Base-by-base conservation (phyloP, 2,329 filamentous ascomycete species). In the Alternaria solani region DNA sequence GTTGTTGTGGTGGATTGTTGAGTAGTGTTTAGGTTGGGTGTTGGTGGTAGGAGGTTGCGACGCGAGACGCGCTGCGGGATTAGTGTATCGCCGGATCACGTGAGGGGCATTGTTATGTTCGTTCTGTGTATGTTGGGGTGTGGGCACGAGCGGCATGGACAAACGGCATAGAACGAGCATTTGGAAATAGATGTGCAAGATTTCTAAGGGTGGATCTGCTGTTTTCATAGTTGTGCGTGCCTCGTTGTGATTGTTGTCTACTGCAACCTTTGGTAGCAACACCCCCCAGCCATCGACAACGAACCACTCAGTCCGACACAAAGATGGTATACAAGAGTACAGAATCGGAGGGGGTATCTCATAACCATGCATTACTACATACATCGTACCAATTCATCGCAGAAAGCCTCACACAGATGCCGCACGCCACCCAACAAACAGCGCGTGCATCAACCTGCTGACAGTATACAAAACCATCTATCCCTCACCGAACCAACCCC, bases 281-380 rank as follows among this genome's bases (percentile, higher is more conserved):
- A 5, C 16, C 32, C 12, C 32, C 12, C 12, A 14, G 32, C 32
- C 12, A 36, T 36, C 32, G 32, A 16, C 9, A 5, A 36, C 32
- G 14, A 36, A 12, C 32, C 32, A 36, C 32, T 6, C 14, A 16
- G 32, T 16, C 32, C 6, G 6, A 36, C 12, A 12, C 6, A 36
- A 16, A 16, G 6, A 36, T 18, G 14, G 3, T 38, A n/a, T 18
- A n/a, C 7, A 12, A 18, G 12, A 32, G 16, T 20, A 26, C 11
- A 51, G 11, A 51, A 56, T 14, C 9, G 25, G 18, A 47, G 52
- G 52, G 57, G 52, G 52, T 56, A 59, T 59, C 51, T 56, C 52
- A 56, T 59, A 56, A 59, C 44, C 25, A 55, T 59, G 52, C 46
- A 56, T 59, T 59, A 56, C 52, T 56, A 56, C 57, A 18, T 51